These are phyloP conservation scores for Ascodesmis nigricans DNA, from an alignment of 495 filamentous ascomycete species.

Conservation along the genomic window DNA sequence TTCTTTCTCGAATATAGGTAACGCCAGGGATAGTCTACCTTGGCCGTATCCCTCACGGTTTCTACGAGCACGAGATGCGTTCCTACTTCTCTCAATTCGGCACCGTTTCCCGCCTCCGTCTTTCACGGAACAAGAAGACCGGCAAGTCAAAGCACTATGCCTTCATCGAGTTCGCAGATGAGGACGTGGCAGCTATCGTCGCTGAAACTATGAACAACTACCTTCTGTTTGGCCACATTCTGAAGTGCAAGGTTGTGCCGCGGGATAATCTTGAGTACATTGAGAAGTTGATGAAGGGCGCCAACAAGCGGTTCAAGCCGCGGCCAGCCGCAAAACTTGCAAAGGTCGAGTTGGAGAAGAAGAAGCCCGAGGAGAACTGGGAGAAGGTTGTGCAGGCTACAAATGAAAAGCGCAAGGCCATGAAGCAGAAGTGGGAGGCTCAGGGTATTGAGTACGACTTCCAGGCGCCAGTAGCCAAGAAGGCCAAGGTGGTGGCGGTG, in stretches of 20 bases:
- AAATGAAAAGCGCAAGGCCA: constrained; percentile 38
- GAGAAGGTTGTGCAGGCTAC: constrained; percentile 45
- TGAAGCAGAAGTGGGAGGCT: constrained; percentile 51
- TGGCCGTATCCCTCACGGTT: constrained; percentile 76
- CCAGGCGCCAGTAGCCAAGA: constrained; percentile 48
- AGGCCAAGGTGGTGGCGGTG: constrained; percentile 33
- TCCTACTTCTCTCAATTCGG: constrained; percentile 94
- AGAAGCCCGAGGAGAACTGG: constrained; percentile 53
- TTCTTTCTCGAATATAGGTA: constrained; percentile 4
- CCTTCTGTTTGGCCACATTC: constrained; percentile 74
- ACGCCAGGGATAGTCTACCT: constrained; percentile 69
- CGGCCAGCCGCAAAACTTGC: constrained; percentile 70
- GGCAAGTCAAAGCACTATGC: constrained; percentile 78
- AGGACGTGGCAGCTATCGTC: constrained; percentile 65
- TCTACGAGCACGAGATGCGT: constrained; percentile 91
- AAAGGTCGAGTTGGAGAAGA: constrained; percentile 45
- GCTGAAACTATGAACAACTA: constrained; percentile 95
- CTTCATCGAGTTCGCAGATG: constrained; percentile 69
- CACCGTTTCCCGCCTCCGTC: constrained; percentile 51
- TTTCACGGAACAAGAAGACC: constrained; percentile 76
- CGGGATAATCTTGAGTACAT: constrained; percentile 57
- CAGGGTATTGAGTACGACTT: constrained; percentile 58
- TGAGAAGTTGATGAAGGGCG: constrained; percentile 61
- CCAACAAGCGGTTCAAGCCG: constrained; percentile 68
- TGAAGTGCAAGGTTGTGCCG: constrained; percentile 63